These are phyloP conservation scores for Clonostachys byssicola DNA, from an alignment of 2,329 filamentous ascomycete species.

Conservation along the genomic window DNA sequence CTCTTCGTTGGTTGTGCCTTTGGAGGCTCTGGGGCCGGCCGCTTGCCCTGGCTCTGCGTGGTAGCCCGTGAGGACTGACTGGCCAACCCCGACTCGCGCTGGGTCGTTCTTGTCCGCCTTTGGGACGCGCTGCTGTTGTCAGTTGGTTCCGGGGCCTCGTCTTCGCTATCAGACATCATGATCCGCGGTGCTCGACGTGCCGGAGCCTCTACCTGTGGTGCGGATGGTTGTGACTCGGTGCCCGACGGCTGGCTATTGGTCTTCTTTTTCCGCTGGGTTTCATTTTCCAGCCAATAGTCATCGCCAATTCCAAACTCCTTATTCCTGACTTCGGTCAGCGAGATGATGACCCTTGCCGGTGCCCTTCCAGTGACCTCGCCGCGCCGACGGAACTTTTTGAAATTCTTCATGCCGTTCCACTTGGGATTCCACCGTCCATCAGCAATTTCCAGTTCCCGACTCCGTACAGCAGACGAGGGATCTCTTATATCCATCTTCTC, in stretches of 20 bases:
- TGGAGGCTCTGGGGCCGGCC: constrained; percentile 20
- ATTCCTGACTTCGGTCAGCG: constrained; percentile 65
- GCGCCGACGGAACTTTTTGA: constrained; percentile 76
- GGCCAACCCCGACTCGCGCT: neutral
- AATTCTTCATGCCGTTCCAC: constrained; percentile 96
- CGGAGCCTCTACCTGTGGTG: constrained; percentile 9
- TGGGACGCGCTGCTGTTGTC: constrained; percentile 1
- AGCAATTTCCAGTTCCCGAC: constrained; percentile 43
- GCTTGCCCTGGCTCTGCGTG: constrained; percentile 20
- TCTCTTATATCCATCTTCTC: constrained; percentile 65
- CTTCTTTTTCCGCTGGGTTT: constrained; percentile 19
- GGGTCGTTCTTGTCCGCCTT: neutral
- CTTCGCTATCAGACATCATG: constrained; percentile 28
- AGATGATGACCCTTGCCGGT: constrained; percentile 56
- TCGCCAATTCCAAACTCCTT: constrained; percentile 73
- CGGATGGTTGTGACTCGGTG: constrained; percentile 9
- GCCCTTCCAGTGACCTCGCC: constrained; percentile 41
- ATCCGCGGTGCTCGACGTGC: constrained; percentile 8
- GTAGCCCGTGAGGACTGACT: constrained; percentile 18
- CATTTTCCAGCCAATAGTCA: constrained; percentile 66
- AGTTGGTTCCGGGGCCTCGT: neutral
- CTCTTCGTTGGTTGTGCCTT: constrained; percentile 21
- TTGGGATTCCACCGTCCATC: constrained; percentile 72
- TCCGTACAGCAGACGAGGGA: constrained; percentile 7
- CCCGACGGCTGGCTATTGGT: constrained; percentile 16